Conservation (phyloP, 176 grass and related monocot genomes). For the Thalia dealbata region DNA sequence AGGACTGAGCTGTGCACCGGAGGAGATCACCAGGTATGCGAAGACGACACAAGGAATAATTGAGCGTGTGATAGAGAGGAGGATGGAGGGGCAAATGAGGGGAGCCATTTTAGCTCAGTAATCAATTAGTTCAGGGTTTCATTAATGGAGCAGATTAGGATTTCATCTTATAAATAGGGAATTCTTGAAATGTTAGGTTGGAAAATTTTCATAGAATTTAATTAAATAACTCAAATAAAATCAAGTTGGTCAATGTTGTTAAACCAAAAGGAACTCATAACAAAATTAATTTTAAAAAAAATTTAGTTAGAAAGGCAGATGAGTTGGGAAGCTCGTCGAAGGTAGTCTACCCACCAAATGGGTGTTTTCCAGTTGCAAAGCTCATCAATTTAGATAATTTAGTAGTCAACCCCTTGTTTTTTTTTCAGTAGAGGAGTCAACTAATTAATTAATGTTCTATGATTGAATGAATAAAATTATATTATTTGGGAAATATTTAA, state of each 20-base stretch:
- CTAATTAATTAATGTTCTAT: no score
- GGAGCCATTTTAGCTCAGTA: no score
- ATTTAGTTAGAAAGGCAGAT: not conserved
- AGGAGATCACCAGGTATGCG: not conserved
- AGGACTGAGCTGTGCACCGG: conserved; percentile 34
- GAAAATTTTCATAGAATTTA: not conserved
- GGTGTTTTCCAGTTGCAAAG: not conserved
- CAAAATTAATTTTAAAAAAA: not conserved
- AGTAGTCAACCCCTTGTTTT: no score
- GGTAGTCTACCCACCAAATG: not conserved
- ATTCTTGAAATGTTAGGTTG: conserved; percentile 4
- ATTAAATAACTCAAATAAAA: not conserved
- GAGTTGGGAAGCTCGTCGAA: not conserved
- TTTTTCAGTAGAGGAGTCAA: no score
- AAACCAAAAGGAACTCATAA: not conserved
- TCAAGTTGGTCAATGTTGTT: not conserved
- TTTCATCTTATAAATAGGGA: no score
- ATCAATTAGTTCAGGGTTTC: no score
- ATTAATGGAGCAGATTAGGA: no score
- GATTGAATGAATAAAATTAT: no score
- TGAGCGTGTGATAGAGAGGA: no score
- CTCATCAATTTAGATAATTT: not conserved
- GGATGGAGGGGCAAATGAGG: no score
- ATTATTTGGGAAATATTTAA: no score
- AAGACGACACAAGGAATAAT: not conserved